These are phyloP conservation scores for Fusarium camptoceras DNA, from an alignment of 2,329 filamentous ascomycete genomes.

Conservation along the genomic window DNA sequence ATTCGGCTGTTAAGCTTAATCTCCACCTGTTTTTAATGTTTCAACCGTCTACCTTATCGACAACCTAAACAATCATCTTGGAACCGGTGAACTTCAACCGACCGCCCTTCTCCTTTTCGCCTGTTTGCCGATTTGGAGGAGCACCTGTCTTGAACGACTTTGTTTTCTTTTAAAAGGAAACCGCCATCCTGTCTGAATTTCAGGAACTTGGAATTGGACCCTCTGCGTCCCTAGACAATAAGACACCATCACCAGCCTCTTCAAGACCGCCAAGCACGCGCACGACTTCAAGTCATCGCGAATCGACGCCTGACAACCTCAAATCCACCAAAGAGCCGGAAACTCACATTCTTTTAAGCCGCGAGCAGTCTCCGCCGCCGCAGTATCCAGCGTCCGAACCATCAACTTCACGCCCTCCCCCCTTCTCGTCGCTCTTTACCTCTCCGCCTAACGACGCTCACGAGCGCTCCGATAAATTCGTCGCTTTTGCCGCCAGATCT, in stretches of 20 bases:
- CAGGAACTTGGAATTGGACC: constrained; percentile 51
- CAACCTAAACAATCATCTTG: constrained; percentile 19
- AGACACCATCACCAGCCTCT: constrained; percentile 47
- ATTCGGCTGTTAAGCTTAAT: constrained; percentile 18
- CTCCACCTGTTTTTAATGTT: constrained; percentile 25
- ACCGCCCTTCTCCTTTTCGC: constrained; percentile 21
- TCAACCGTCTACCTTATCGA: constrained; percentile 33
- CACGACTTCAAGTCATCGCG: constrained; percentile 44
- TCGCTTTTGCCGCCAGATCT: constrained; percentile 46
- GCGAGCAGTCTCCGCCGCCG: constrained; percentile 66
- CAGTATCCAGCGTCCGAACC: constrained; percentile 69
- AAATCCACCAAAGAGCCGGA: constrained; percentile 41
- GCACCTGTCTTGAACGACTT: constrained; percentile 12
- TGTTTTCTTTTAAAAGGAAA: constrained; percentile 40
- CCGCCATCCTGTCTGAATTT: constrained; percentile 55
- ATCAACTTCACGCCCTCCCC: constrained; percentile 65
- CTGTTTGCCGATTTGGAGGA: constrained; percentile 16
- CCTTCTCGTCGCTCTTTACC: constrained; percentile 71
- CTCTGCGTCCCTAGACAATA: constrained; percentile 52
- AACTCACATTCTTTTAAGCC: constrained; percentile 45
- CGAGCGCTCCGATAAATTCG: constrained; percentile 50
- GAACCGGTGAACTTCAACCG: constrained; percentile 26
- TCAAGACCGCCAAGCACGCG: constrained; percentile 44
- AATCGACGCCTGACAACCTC: constrained; percentile 38
- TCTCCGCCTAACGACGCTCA: constrained; percentile 52